Conservation (phyloP, 2,329 filamentous ascomycete genomes). For the Nemania serpens region DNA sequence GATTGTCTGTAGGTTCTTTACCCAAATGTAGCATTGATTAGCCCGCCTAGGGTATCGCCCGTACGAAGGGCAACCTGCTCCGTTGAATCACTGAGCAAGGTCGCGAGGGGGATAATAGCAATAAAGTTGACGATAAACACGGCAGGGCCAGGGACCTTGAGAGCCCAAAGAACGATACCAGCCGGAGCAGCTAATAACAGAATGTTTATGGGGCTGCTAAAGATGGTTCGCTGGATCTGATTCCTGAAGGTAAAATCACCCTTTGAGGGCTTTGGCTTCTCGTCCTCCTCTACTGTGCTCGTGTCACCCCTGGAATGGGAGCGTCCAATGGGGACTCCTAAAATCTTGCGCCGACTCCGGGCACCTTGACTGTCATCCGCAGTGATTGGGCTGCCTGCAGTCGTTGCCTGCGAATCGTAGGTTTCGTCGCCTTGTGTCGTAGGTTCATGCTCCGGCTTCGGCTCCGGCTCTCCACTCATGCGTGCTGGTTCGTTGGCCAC, state of each 20-base stretch:
- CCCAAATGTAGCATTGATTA: constrained; percentile 91
- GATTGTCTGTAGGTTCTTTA: constrained; percentile 46
- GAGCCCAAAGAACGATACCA: constrained; percentile 76
- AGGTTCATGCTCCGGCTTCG: not conserved
- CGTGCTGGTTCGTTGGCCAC: not conserved
- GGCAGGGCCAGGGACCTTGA: constrained; percentile 47
- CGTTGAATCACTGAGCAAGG: constrained; percentile 84
- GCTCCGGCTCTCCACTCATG: not conserved
- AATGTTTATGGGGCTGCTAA: constrained; percentile 87
- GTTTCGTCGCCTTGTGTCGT: constrained; percentile 11
- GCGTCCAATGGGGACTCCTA: not conserved
- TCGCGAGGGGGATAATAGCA: constrained; percentile 87
- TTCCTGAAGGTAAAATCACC: constrained; percentile 63
- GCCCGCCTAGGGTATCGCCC: constrained; percentile 84
- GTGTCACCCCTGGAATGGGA: constrained; percentile 31
- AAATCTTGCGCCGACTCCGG: constrained; percentile 17
- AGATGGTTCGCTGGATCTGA: constrained; percentile 74
- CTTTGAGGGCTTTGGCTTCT: constrained; percentile 53
- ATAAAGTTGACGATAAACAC: constrained; percentile 92
- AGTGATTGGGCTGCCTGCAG: constrained; percentile 16
- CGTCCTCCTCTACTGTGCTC: constrained; percentile 11
- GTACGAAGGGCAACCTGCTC: constrained; percentile 84
- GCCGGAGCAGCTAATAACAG: constrained; percentile 77
- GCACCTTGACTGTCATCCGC: constrained; percentile 1
- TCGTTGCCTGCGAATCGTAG: constrained; percentile 22